phyloP scores from a whole-genome alignment of 768 basidiomycete species.

The Mycena olivaceomarginata region DNA sequence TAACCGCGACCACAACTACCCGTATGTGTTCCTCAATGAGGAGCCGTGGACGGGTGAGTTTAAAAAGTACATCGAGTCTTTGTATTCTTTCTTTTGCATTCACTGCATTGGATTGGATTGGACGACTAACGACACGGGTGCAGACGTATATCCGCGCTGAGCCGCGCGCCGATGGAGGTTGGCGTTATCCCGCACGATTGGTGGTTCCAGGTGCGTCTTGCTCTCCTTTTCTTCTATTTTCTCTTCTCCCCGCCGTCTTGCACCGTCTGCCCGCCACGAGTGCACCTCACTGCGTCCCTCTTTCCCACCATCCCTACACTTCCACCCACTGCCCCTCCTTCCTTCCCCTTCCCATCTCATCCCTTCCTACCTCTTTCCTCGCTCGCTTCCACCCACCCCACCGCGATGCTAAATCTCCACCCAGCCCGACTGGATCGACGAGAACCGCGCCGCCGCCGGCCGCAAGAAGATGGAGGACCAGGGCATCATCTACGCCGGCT shows the following conservation, averaged over 20 bases:
- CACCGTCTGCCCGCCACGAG: no score
- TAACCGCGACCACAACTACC: conserved; percentile 73
- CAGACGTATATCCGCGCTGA: conserved; percentile 40
- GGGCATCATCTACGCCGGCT: conserved; percentile 65
- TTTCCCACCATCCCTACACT: no score
- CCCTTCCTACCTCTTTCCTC: no score
- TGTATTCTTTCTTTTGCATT: not conserved
- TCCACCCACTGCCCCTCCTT: no score
- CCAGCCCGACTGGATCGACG: conserved; percentile 86
- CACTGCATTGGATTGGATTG: not conserved
- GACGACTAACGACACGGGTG: no score
- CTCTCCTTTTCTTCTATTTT: no score
- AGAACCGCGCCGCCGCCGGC: conserved; percentile 71
- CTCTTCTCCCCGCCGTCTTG: not conserved
- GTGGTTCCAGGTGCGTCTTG: conserved; percentile 70
- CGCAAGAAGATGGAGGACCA: conserved; percentile 73
- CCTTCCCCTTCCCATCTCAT: no score
- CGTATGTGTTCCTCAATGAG: conserved; percentile 82
- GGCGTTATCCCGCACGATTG: conserved; percentile 74
- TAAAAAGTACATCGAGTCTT: conserved; percentile 62
- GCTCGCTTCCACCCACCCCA: no score
- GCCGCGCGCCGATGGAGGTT: conserved; percentile 59
- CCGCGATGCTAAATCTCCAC: no score
- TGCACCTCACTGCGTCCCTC: no score
- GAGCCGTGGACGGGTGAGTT: conserved; percentile 72